A percentile compares a stretch with the other conserved stretches of the same genome.
phyloP scores from a whole-genome alignment of 2,329 filamentous ascomycete genomes.

The Aspergillus felis region DNA sequence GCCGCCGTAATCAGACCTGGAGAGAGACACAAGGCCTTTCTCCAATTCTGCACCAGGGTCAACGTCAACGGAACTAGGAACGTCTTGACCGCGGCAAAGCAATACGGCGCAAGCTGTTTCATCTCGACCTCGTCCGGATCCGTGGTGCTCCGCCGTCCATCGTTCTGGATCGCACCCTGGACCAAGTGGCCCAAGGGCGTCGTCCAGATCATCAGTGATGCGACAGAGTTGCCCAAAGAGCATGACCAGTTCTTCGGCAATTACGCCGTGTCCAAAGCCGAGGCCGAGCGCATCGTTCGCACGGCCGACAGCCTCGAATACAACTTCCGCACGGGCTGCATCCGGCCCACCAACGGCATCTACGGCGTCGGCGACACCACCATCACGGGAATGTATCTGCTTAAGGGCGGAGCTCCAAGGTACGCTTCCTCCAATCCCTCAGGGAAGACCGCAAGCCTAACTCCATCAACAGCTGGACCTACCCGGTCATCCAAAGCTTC shows the following conservation, averaged over 20 bases:
- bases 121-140: slow-evolving; percentile 53
- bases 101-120: slow-evolving; percentile 48
- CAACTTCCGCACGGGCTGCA: slow-evolving; percentile 51
- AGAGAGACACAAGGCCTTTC: slow-evolving; percentile 46
- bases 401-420: slow-evolving; percentile 34
- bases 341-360: slow-evolving; percentile 53
- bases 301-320: slow-evolving; percentile 34
- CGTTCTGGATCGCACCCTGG: slow-evolving; percentile 47
- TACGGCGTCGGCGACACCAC: slow-evolving; percentile 46
- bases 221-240: slow-evolving; percentile 36
- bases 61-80: slow-evolving; percentile 52
- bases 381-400: slow-evolving; percentile 40
- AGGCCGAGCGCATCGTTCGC: slow-evolving; percentile 51
- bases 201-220: slow-evolving; percentile 46
- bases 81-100: slow-evolving; percentile 46
- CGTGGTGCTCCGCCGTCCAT: slow-evolving; percentile 40
- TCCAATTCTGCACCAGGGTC: slow-evolving; percentile 45
- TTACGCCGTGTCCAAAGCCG: slow-evolving; percentile 51
- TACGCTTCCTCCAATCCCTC: slow-evolving; percentile 7
- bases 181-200: slow-evolving; percentile 35
- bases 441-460: background rate
- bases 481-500: slow-evolving; percentile 48
- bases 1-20: slow-evolving; percentile 52
- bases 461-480: slow-evolving; percentile 36
- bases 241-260: slow-evolving; percentile 45